Conservation (phyloP, 148 eudicot genomes). For the Fagopyrum esculentum region DNA sequence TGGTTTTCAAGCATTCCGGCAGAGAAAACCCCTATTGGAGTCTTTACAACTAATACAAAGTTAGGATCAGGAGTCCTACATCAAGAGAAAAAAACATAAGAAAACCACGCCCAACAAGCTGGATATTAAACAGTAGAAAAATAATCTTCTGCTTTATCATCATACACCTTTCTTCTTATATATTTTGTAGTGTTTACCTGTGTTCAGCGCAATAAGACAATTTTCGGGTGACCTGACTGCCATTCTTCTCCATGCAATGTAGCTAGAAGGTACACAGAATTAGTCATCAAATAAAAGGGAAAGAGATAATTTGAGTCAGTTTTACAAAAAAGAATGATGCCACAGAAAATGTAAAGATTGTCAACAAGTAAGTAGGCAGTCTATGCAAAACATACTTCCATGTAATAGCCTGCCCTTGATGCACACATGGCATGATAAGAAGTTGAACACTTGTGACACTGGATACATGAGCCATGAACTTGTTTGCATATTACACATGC, state of each 20-base stretch:
- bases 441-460: slow-evolving; percentile 81
- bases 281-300: slow-evolving; percentile 5
- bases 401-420: slow-evolving; percentile 75
- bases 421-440: slow-evolving; percentile 90
- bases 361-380: neutral
- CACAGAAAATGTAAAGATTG: neutral
- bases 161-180: slow-evolving; percentile 1
- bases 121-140: neutral
- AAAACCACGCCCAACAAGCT: neutral
- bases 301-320: neutral
- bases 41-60: slow-evolving; percentile 55
- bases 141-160: neutral
- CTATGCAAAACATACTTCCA: slow-evolving; percentile 63
- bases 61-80: slow-evolving; percentile 67
- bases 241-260: slow-evolving; percentile 70
- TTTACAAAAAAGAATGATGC: no score
- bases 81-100: slow-evolving; percentile 10
- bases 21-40: slow-evolving; percentile 54
- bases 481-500: slow-evolving; percentile 78
- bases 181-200: slow-evolving; percentile 30
- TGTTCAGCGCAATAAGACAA: slow-evolving; percentile 76
- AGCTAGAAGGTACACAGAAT: slow-evolving; percentile 34
- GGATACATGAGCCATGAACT: slow-evolving; percentile 86
- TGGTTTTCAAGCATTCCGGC: slow-evolving; percentile 56
- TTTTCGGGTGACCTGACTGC: slow-evolving; percentile 49